These are phyloP conservation scores for Fagopyrum homotropicum DNA, from an alignment of 148 eudicot species.

Conservation along the genomic window DNA sequence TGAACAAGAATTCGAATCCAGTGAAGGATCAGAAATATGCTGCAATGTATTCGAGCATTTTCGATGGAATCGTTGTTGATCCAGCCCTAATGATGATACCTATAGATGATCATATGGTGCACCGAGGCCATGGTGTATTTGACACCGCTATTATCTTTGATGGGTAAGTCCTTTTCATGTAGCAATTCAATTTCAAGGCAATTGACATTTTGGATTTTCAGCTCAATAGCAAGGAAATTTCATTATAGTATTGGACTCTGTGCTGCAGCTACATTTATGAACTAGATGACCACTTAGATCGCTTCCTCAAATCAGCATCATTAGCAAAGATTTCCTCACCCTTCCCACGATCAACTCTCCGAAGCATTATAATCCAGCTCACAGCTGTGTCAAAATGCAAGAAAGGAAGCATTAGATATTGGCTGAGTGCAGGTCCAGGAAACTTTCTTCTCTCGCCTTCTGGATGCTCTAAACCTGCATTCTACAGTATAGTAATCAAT, in stretches of 20 bases:
- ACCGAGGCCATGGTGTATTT: constrained; percentile 78
- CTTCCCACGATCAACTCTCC: constrained; percentile 41
- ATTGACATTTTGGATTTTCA: not conserved
- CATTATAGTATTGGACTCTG: not conserved
- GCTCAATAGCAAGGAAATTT: not conserved
- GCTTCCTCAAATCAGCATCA: constrained; percentile 58
- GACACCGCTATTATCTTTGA: constrained; percentile 61
- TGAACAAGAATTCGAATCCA: constrained; percentile 50
- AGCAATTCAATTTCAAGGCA: not conserved
- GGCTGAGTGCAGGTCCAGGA: constrained; percentile 73
- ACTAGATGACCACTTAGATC: constrained; percentile 66
- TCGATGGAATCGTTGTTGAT: constrained; percentile 65
- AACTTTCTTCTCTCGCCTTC: constrained; percentile 55
- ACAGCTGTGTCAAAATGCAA: constrained; percentile 48
- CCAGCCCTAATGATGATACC: constrained; percentile 78
- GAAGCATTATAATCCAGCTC: constrained; percentile 59
- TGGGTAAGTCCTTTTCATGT: constrained; percentile 34
- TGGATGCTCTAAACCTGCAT: constrained; percentile 45
- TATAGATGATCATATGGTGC: constrained; percentile 85
- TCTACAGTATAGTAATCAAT: constrained; percentile 58
- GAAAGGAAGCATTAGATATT: constrained; percentile 57
- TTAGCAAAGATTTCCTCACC: constrained; percentile 51
- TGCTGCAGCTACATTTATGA: constrained; percentile 51
- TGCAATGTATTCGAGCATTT: constrained; percentile 78
- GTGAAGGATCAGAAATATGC: constrained; percentile 46